A percentile compares a stretch with the other conserved stretches of the same genome.
Evolutionary conservation across 2,329 filamentous ascomycete species (phyloP).

Genomic region (Cyphellophora europaea): DNA sequence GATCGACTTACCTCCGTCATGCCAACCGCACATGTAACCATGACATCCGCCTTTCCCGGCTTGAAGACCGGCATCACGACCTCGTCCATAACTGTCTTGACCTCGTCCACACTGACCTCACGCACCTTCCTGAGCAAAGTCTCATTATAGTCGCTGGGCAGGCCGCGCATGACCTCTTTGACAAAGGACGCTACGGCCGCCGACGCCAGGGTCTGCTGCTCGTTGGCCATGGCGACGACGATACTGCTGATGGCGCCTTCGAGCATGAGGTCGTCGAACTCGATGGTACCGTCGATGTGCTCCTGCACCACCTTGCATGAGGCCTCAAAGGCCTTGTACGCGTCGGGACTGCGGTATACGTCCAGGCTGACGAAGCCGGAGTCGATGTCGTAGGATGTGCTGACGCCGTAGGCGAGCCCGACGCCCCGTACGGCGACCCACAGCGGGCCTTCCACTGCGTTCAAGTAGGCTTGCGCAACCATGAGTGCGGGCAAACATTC

Average conservation of each 20-base stretch:
- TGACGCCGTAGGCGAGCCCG: constrained; percentile 82
- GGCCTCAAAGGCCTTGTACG: constrained; percentile 73
- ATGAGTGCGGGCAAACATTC: constrained; percentile 72
- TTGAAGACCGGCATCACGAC: constrained; percentile 73
- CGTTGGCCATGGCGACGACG: constrained; percentile 76
- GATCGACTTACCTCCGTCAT: constrained; percentile 84
- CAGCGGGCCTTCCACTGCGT: constrained; percentile 85
- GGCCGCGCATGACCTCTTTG: constrained; percentile 64
- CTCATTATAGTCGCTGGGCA: constrained; percentile 69
- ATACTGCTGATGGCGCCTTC: constrained; percentile 88
- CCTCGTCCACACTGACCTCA: constrained; percentile 64
- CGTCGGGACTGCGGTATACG: constrained; percentile 84
- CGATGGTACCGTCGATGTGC: constrained; percentile 60
- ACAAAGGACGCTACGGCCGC: constrained; percentile 80
- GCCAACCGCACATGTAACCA: constrained; percentile 78
- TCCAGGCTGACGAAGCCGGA: constrained; percentile 73
- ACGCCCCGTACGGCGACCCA: constrained; percentile 91
- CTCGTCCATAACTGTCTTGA: constrained; percentile 63
- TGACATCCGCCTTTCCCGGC: constrained; percentile 69
- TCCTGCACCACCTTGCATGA: constrained; percentile 65
- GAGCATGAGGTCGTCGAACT: constrained; percentile 71
- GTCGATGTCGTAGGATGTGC: constrained; percentile 68
- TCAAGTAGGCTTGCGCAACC: constrained; percentile 83
- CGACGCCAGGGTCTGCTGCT: constrained; percentile 73
- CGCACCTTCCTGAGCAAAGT: constrained; percentile 69